Evolutionary conservation across 2,329 filamentous ascomycete genomes (phyloP).

Genomic region (Ophiosphaerella herpotricha): DNA sequence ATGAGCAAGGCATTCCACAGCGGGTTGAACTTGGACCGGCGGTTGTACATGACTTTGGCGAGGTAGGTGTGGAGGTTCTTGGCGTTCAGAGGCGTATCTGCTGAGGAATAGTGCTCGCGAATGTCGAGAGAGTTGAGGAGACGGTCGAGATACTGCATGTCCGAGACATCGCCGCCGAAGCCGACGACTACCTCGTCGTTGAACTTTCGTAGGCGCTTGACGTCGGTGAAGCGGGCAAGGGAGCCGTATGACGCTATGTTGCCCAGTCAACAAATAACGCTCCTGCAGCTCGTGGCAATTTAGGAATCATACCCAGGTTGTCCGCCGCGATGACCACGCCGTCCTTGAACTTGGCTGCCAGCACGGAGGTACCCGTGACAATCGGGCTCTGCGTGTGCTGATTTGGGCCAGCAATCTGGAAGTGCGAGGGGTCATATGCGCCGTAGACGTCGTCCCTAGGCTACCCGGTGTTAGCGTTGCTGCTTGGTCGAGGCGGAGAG

Average conservation of each 20-base stretch:
- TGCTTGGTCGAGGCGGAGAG: slow-evolving; percentile 11
- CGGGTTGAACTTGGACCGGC: slow-evolving; percentile 93
- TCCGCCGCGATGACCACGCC: slow-evolving; percentile 97
- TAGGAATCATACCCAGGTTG: slow-evolving; percentile 73
- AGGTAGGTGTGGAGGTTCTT: slow-evolving; percentile 97
- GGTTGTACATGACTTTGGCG: slow-evolving; percentile 92
- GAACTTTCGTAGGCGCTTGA: slow-evolving; percentile 92
- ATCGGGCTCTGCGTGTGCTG: slow-evolving; percentile 90
- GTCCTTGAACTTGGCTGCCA: slow-evolving; percentile 94
- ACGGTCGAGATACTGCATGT: slow-evolving; percentile 98
- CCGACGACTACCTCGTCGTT: slow-evolving; percentile 83
- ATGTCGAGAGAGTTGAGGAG: slow-evolving; percentile 85
- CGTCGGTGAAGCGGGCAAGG: slow-evolving; percentile 89
- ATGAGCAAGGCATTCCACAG: slow-evolving; percentile 97
- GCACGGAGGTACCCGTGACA: slow-evolving; percentile 94
- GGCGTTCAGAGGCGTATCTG: slow-evolving; percentile 70
- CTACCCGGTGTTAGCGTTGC: slow-evolving; percentile 55
- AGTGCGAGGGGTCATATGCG: slow-evolving; percentile 84
- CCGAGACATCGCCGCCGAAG: slow-evolving; percentile 94
- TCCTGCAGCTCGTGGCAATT: neutral
- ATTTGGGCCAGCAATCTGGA: slow-evolving; percentile 68
- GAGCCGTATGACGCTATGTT: slow-evolving; percentile 89
- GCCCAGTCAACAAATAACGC: slow-evolving; percentile 11
- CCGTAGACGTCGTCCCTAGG: slow-evolving; percentile 98
- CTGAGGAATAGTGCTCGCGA: slow-evolving; percentile 78